These are phyloP conservation scores for Xylaria hypoxylon DNA, from an alignment of 2,329 filamentous ascomycete genomes.

Conservation along the genomic window DNA sequence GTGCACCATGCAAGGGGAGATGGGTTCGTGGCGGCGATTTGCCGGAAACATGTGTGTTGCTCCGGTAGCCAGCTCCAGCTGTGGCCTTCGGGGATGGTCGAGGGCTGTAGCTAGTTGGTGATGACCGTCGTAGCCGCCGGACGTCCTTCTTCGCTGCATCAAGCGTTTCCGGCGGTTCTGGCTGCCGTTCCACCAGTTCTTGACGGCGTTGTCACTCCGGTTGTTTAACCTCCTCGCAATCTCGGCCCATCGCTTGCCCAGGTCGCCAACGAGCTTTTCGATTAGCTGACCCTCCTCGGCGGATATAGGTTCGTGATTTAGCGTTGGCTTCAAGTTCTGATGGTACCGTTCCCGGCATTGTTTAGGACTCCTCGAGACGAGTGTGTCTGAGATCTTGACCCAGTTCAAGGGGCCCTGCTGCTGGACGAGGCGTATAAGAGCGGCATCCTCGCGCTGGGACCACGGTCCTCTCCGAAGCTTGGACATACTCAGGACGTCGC, in stretches of 20 bases:
- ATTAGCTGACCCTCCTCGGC: slow-evolving; percentile 78
- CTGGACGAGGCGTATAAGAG: slow-evolving; percentile 76
- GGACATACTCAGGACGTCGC: slow-evolving; percentile 28
- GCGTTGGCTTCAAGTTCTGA: slow-evolving; percentile 85
- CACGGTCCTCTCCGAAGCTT: slow-evolving; percentile 76
- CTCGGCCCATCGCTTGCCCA: slow-evolving; percentile 93
- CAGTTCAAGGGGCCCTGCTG: slow-evolving; percentile 85
- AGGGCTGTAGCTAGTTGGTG: slow-evolving; percentile 15
- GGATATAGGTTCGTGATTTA: slow-evolving; percentile 80
- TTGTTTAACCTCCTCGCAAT: slow-evolving; percentile 85
- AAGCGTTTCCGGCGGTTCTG: slow-evolving; percentile 80
- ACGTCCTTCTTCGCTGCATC: slow-evolving; percentile 52
- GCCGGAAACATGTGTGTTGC: slow-evolving; percentile 23
- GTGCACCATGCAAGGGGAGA: slow-evolving; percentile 28
- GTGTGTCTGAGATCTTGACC: slow-evolving; percentile 83
- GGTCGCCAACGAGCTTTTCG: slow-evolving; percentile 78
- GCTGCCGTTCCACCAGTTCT: slow-evolving; percentile 98
- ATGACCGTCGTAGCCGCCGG: slow-evolving; percentile 48
- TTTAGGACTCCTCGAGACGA: slow-evolving; percentile 85
- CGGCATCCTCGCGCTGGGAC: slow-evolving; percentile 80
- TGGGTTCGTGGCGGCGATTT: slow-evolving; percentile 33
- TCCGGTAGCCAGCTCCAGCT: slow-evolving; percentile 30
- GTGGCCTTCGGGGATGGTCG: slow-evolving; percentile 30
- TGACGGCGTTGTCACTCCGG: slow-evolving; percentile 93
- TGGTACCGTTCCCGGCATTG: slow-evolving; percentile 95